A percentile compares a stretch with the other conserved stretches of the same genome.
Evolutionary conservation across 1,284 basidiomycete species (phyloP).

Genomic region (Calocybe gambosa): DNA sequence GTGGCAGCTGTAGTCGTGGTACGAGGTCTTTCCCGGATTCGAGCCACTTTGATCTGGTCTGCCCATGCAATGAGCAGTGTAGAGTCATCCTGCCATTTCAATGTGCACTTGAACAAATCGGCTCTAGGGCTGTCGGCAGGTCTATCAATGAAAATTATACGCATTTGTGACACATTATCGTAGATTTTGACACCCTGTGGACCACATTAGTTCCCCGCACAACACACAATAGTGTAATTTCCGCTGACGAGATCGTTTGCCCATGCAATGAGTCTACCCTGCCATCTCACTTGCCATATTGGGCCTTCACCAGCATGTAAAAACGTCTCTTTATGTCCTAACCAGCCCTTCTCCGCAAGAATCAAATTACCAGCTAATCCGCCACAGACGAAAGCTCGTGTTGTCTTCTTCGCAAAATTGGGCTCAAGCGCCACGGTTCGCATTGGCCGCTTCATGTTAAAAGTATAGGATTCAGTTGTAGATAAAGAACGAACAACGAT

Average conservation of each 20-base stretch:
- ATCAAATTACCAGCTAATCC: constrained; percentile 87
- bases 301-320: constrained; percentile 90
- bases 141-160: constrained; percentile 86
- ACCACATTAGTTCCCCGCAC: background rate
- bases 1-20: constrained; percentile 34
- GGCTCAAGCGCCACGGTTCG: constrained; percentile 89
- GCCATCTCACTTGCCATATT: constrained; percentile 90
- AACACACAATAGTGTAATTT: background rate
- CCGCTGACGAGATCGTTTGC: constrained; percentile 80
- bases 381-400: constrained; percentile 88
- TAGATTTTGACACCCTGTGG: constrained; percentile 89
- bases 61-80: constrained; percentile 95
- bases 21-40: constrained; percentile 63
- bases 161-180: constrained; percentile 73
- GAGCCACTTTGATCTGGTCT: constrained; percentile 88
- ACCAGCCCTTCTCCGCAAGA: constrained; percentile 92
- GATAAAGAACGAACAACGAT: constrained; percentile 85
- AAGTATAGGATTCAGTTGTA: constrained; percentile 78
- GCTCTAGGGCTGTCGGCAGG: constrained; percentile 79
- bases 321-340: constrained; percentile 88
- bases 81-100: constrained; percentile 88
- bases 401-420: constrained; percentile 75
- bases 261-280: constrained; percentile 88
- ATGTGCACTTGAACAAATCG: constrained; percentile 88
- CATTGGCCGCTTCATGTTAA: constrained; percentile 93